Percentiles rank a stretch among this genome's conserved stretches.
phyloP scores from a whole-genome alignment of 2,329 filamentous ascomycete species.

The Fusarium albidum region DNA sequence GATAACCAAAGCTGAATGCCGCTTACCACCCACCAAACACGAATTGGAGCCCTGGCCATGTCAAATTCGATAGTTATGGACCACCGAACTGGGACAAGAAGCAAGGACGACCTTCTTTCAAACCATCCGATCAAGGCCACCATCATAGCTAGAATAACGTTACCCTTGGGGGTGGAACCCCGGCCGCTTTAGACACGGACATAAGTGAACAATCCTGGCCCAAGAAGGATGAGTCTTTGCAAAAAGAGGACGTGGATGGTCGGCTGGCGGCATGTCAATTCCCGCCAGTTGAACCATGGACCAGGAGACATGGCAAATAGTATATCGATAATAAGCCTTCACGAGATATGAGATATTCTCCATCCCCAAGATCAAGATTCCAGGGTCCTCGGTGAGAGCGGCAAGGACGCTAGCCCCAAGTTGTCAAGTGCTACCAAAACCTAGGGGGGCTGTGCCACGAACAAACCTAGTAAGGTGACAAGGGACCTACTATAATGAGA shows the following conservation, averaged over 20 bases:
- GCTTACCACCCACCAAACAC: conserved; percentile 16
- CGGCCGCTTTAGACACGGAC: too few relatives aligned
- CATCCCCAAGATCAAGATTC: neutral
- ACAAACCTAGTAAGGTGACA: neutral
- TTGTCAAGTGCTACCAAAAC: neutral
- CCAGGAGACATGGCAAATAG: neutral
- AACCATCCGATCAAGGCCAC: too few relatives aligned
- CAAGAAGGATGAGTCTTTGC: too few relatives aligned
- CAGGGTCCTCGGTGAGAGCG: neutral
- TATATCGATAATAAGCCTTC: neutral
- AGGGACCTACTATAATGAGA: neutral
- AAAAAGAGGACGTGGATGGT: too few relatives aligned
- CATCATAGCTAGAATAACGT: too few relatives aligned
- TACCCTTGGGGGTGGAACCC: too few relatives aligned
- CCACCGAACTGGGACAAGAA: too few relatives aligned
- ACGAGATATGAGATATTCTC: neutral
- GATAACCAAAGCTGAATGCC: conserved; percentile 3
- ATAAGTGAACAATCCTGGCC: too few relatives aligned
- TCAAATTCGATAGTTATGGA: too few relatives aligned
- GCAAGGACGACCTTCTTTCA: too few relatives aligned
- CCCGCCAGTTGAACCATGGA: too few relatives aligned
- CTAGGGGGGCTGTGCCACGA: conserved; percentile 5
- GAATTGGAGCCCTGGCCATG: neutral
- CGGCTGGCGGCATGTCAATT: neutral
- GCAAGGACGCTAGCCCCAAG: conserved; percentile 2